Percentiles rank a stretch among this genome's conserved stretches.
Conservation (phyloP, 352 stramenopile genomes). For the Phytopythium ostracodes region DNA sequence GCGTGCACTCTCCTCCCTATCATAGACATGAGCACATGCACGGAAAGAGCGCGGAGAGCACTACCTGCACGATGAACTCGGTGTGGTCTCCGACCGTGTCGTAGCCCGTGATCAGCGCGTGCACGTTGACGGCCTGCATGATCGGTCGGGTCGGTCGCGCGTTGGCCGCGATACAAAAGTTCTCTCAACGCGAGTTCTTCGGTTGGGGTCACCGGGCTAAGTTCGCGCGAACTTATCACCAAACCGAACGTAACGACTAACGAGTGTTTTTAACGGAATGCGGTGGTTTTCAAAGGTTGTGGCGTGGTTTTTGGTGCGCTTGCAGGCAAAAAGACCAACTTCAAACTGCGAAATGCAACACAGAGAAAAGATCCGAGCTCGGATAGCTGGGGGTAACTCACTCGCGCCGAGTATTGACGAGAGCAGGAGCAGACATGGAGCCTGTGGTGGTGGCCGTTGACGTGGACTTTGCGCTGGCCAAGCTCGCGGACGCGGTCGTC, state of each 20-base stretch:
- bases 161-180: background rate
- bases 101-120: constrained; percentile 76
- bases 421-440: constrained; percentile 15
- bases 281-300: background rate
- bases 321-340: background rate
- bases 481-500: constrained; percentile 36
- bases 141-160: background rate
- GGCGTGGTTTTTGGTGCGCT: too few species aligned
- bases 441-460: constrained; percentile 52
- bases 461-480: constrained; percentile 58
- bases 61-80: constrained; percentile 77
- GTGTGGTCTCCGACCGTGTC: constrained; percentile 84
- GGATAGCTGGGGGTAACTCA: background rate
- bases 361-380: background rate
- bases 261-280: too few species aligned
- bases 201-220: background rate
- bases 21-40: background rate
- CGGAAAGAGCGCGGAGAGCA: background rate
- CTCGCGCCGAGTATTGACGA: background rate
- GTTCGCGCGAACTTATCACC: background rate
- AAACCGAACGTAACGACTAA: background rate
- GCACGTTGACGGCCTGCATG: constrained; percentile 72
- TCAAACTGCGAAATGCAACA: background rate
- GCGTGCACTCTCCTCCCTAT: too few species aligned
- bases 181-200: background rate